phyloP scores from a whole-genome alignment of 345 rosid genomes.

The rapeseed (Brassica napus) region DNA sequence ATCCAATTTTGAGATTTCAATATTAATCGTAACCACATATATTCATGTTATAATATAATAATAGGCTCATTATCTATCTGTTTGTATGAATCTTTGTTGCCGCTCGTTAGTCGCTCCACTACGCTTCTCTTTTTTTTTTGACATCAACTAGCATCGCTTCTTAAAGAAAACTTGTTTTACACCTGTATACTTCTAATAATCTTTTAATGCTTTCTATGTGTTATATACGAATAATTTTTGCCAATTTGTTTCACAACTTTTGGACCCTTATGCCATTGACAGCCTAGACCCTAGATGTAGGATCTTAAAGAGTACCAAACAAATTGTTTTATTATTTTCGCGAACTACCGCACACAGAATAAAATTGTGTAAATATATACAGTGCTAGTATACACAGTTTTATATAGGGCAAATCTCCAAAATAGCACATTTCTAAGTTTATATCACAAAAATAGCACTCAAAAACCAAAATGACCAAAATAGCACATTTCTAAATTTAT shows the following conservation, averaged over 20 bases:
- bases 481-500: too few relatives aligned
- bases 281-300: conserved; percentile 32
- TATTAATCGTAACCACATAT: conserved; percentile 5
- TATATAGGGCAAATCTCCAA: too few relatives aligned
- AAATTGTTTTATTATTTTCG: conserved; percentile 22
- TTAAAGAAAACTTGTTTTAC: conserved; percentile 6
- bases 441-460: too few relatives aligned
- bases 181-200: neutral
- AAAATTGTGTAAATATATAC: neutral
- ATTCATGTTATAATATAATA: neutral
- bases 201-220: neutral
- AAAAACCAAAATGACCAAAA: too few relatives aligned
- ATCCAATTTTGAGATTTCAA: neutral
- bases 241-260: conserved; percentile 33
- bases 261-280: conserved; percentile 24
- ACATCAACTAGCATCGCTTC: neutral
- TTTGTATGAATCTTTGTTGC: conserved; percentile 21
- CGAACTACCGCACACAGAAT: conserved; percentile 16
- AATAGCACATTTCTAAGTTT: too few relatives aligned
- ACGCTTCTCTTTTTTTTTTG: too few relatives aligned
- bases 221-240: conserved; percentile 28
- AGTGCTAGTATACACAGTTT: neutral
- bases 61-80: neutral
- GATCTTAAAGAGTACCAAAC: conserved; percentile 6
- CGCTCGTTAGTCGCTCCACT: neutral